A percentile compares a stretch with the other conserved stretches of the same genome.
phyloP scores from a whole-genome alignment of 768 basidiomycete species.

The Psilocybe tampanensis region DNA sequence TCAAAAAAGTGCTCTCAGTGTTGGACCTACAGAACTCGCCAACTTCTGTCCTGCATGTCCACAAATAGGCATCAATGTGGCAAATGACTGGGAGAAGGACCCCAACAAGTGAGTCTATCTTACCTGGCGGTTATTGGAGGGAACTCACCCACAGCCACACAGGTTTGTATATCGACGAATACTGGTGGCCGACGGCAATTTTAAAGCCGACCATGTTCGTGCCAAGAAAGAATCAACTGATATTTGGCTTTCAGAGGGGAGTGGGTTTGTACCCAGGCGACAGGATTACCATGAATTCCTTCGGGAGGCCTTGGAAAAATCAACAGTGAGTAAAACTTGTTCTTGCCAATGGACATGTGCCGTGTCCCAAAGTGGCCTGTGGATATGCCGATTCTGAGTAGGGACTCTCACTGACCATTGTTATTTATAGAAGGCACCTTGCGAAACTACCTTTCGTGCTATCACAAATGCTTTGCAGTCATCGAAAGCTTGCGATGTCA shows the following conservation, averaged over 20 bases:
- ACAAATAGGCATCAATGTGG: constrained; percentile 26
- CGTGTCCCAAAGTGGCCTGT: no score
- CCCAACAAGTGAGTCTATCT: not conserved
- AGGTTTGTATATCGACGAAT: not conserved
- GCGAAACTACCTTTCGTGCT: constrained; percentile 16
- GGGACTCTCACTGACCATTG: no score
- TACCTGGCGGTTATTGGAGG: no score
- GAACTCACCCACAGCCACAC: no score
- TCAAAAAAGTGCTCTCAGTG: not conserved
- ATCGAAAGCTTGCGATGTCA: constrained; percentile 12
- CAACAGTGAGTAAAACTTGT: constrained; percentile 15
- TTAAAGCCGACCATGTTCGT: constrained; percentile 16
- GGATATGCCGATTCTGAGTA: no score
- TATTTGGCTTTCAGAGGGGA: constrained; percentile 13
- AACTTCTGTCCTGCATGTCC: constrained; percentile 29
- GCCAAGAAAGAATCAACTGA: not conserved
- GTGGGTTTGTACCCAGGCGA: constrained; percentile 12
- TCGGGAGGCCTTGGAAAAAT: not conserved
- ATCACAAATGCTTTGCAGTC: constrained; percentile 6
- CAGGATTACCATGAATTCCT: constrained; percentile 12
- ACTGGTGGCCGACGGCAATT: constrained; percentile 18
- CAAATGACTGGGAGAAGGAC: constrained; percentile 19
- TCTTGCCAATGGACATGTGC: no score
- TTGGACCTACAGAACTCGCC: not conserved
- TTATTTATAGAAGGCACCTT: constrained; percentile 16